Base-by-base conservation (phyloP, 805 yeast species). In the Wickerhamiella galacta region DNA sequence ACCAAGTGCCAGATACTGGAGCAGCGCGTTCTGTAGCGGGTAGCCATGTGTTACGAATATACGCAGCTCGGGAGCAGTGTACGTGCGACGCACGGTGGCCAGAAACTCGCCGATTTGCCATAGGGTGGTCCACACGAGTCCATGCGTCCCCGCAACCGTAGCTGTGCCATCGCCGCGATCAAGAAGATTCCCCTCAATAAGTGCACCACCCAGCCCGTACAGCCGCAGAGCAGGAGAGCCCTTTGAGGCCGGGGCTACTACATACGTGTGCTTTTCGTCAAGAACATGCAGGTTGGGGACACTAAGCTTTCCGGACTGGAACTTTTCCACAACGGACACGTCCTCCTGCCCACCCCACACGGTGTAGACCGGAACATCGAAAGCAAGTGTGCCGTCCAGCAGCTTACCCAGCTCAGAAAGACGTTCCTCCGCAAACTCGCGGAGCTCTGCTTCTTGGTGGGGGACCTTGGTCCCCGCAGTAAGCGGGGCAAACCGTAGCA, bases 261-360 rank as follows among this genome's bases (percentile, higher is more conserved):
- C 58, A 38, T 58, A 63, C 10, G 66, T 51, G 28, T 55, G 54
- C 22, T 57, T 56, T 48, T 78, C 85, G 49, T 76, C 83, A 22
- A 78, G 59, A 4, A 79, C 47, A 41, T 57, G 53, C 36, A 78
- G 53, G 48, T 79, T 79, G 11, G 70, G 68, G 3, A 78, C 61
- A 2, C 40, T 33, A 40, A 69, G 64, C 9, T 58, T 54, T 3
- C 76, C 76, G 33, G 58, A 51, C 35, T 72, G 63, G 51, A 78
- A 68, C 56, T 68, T 69, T 41, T 72, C 68, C 27, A 78, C 53
- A 16, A 79, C 79, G 3, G 64, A 47, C 2, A 80, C 70, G 49
- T 78, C 92, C 49, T 78, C 92, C 35, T 73, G 61, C 51, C 76
- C 73, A 0, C 90, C 90, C 44, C 68, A 73, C n/a, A 75, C 69